Percentiles rank a stretch among this genome's conserved stretches.
phyloP scores from a whole-genome alignment of 1,139 yeast species.

The Nakaseomyces sp. region DNA sequence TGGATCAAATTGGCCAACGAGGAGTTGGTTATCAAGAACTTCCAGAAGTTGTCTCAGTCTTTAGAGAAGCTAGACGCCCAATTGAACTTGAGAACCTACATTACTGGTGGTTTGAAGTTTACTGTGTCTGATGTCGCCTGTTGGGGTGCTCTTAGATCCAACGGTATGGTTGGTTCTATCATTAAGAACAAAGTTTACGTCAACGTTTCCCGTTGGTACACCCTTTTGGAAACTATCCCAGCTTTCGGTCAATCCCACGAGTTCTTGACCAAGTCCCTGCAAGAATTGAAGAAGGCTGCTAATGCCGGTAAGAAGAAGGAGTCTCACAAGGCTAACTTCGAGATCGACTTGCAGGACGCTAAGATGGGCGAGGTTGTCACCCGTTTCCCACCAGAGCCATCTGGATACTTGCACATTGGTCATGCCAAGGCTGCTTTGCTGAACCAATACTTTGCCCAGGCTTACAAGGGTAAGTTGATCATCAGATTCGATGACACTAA shows the following conservation, averaged over 20 bases:
- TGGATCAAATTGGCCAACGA: slow-evolving; percentile 6
- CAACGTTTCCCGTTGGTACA: slow-evolving; percentile 92
- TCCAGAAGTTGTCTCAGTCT: slow-evolving; percentile 70
- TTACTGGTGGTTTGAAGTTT: slow-evolving; percentile 51
- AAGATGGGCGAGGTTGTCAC: slow-evolving; percentile 90
- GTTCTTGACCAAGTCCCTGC: slow-evolving; percentile 53
- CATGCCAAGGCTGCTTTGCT: slow-evolving; percentile 96
- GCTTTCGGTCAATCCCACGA: slow-evolving; percentile 66
- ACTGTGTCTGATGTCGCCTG: slow-evolving; percentile 76
- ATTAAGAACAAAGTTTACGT: slow-evolving; percentile 75
- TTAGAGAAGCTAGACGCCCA: slow-evolving; percentile 76
- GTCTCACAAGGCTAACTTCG: slow-evolving; percentile 82
- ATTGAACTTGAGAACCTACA: slow-evolving; percentile 74
- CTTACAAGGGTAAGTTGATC: slow-evolving; percentile 87
- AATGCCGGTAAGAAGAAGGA: slow-evolving; percentile 61
- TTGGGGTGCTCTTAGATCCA: slow-evolving; percentile 92
- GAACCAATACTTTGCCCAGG: slow-evolving; percentile 91
- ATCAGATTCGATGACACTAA: slow-evolving; percentile 96
- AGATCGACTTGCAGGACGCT: slow-evolving; percentile 86
- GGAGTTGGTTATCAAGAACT: slow-evolving; percentile 72
- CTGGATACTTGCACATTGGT: slow-evolving; percentile 94
- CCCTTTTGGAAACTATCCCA: slow-evolving; percentile 57
- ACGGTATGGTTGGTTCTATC: slow-evolving; percentile 85
- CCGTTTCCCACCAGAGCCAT: slow-evolving; percentile 82
- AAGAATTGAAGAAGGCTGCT: slow-evolving; percentile 65